Evolutionary conservation across 73 alveolate genomes (phyloP).

Genomic region (Tetrahymena elliotti): DNA sequence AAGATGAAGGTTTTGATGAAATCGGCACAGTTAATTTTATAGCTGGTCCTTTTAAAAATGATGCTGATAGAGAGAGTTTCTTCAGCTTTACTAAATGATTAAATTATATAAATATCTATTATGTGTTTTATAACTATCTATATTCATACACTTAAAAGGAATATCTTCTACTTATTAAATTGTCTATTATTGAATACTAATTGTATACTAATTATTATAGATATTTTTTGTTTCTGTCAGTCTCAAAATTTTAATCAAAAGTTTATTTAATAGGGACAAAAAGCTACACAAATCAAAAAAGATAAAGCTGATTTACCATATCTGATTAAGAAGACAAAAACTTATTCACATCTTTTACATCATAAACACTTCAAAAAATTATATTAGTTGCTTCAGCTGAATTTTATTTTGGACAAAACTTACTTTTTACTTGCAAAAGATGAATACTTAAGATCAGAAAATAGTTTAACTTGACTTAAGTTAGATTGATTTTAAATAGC

Average conservation of each 20-base stretch:
- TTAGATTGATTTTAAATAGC: neutral
- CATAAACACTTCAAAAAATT: too few relatives aligned
- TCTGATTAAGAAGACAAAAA: too few relatives aligned
- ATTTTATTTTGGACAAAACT: neutral
- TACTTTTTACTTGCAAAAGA: neutral
- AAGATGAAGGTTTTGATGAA: constrained; percentile 81
- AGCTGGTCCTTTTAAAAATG: constrained; percentile 93
- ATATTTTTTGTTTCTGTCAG: neutral
- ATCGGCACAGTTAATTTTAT: constrained; percentile 65
- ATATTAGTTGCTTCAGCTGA: neutral
- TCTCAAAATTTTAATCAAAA: neutral
- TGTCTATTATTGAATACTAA: too few relatives aligned
- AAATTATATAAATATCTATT: neutral
- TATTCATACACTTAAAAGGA: too few relatives aligned
- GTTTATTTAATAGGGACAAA: neutral
- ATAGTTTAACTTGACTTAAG: neutral
- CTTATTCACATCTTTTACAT: neutral
- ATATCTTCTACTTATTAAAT: neutral
- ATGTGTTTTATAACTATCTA: too few relatives aligned
- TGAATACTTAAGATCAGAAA: neutral
- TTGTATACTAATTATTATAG: neutral
- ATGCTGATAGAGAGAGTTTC: constrained; percentile 79
- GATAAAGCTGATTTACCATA: too few relatives aligned
- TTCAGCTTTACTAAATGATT: constrained; percentile 48
- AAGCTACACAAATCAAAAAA: too few relatives aligned